Evolutionary conservation across 768 basidiomycete genomes (phyloP).

Genomic region (Boletus bicolor): DNA sequence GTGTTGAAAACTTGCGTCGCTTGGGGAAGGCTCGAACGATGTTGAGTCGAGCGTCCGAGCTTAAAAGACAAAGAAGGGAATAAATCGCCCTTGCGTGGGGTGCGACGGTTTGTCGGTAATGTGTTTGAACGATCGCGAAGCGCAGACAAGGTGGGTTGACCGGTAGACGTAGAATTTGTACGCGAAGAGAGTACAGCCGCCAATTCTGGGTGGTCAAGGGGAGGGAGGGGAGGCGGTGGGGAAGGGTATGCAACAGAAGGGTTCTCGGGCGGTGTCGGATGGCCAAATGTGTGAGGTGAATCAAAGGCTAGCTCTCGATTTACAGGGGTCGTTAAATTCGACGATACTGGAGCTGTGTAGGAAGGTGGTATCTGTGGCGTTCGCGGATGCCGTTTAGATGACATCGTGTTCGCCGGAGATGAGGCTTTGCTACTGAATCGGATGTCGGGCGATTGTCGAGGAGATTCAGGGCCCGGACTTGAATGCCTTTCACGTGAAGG

Average conservation of each 20-base stretch:
- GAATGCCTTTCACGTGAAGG: conserved; percentile 13
- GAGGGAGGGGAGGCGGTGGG: conserved; percentile 52
- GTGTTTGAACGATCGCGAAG: conserved; percentile 26
- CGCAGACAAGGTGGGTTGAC: conserved; percentile 1
- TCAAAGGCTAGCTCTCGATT: conserved; percentile 23
- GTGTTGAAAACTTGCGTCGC: conserved; percentile 19
- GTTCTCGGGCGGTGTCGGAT: conserved; percentile 33
- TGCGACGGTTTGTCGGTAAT: conserved; percentile 13
- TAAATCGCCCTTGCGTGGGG: conserved; percentile 18
- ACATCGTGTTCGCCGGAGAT: conserved; percentile 30
- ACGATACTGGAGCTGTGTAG: conserved; percentile 12
- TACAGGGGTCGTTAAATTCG: conserved; percentile 28
- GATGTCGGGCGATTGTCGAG: conserved; percentile 18
- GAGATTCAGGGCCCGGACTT: conserved; percentile 14
- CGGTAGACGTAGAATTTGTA: conserved; percentile 12
- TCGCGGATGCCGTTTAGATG: conserved; percentile 25
- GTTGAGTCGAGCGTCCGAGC: conserved; percentile 28
- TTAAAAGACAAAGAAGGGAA: conserved; percentile 24
- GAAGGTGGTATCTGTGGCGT: conserved; percentile 27
- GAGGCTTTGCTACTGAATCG: conserved; percentile 25
- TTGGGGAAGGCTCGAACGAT: conserved; percentile 27
- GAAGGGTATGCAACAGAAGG: conserved; percentile 30
- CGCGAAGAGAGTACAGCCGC: conserved; percentile 20
- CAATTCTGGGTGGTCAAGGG: conserved; percentile 43
- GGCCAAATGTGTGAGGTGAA: conserved; percentile 43